Percentiles rank a stretch among this genome's conserved stretches.
Evolutionary conservation across 83 land plant species (phyloP).

Genomic region (Picea abies): DNA sequence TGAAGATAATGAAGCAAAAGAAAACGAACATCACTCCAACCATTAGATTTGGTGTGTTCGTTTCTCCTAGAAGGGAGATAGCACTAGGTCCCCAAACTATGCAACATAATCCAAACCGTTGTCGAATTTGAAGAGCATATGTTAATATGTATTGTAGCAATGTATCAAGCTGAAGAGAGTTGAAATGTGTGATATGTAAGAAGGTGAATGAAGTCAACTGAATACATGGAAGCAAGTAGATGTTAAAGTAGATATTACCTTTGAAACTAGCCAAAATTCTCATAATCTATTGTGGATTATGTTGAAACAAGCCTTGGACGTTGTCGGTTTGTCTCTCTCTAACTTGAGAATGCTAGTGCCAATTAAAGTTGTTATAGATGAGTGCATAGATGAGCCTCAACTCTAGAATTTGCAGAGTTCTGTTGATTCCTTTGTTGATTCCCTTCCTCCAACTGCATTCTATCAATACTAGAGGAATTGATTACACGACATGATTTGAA

Average conservation of each 20-base stretch:
- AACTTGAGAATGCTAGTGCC: slow-evolving; percentile 88
- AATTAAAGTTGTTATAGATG: slow-evolving; percentile 66
- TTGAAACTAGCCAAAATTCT: slow-evolving; percentile 72
- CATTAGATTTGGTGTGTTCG: slow-evolving; percentile 92
- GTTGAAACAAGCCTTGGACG: slow-evolving; percentile 67
- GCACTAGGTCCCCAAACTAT: slow-evolving; percentile 71
- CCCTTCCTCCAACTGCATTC: not conserved
- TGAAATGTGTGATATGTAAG: slow-evolving; percentile 92
- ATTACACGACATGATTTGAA: too few species aligned
- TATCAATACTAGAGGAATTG: too few species aligned
- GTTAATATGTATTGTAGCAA: slow-evolving; percentile 76
- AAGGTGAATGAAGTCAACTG: slow-evolving; percentile 60
- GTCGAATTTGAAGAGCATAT: slow-evolving; percentile 93
- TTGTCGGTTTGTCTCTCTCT: slow-evolving; percentile 78
- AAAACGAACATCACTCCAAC: slow-evolving; percentile 77
- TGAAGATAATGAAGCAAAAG: slow-evolving; percentile 73
- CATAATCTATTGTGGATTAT: slow-evolving; percentile 84
- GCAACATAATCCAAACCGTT: slow-evolving; percentile 77
- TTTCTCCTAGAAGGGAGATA: slow-evolving; percentile 86
- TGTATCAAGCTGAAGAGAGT: slow-evolving; percentile 71
- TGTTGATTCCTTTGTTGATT: slow-evolving; percentile 90
- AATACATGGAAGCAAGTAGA: too few species aligned
- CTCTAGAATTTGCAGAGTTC: slow-evolving; percentile 92
- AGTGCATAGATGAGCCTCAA: slow-evolving; percentile 83
- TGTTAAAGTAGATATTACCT: slow-evolving; percentile 61